Evolutionary conservation across 306 rosid species (phyloP).

Genomic region (Begonia fuchsioides): DNA sequence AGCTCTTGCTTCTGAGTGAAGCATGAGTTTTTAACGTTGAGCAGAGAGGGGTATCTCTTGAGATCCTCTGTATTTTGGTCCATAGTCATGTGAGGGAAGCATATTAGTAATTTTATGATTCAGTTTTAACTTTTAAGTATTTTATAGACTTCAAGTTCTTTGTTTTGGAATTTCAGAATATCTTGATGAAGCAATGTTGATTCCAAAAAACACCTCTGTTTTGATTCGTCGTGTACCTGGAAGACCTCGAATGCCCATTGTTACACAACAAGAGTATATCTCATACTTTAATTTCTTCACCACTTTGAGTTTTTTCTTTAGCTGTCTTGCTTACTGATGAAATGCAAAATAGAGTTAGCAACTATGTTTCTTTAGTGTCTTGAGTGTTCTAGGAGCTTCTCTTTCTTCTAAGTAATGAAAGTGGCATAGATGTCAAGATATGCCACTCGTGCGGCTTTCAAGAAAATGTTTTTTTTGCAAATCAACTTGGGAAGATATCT

Average conservation of each 20-base stretch:
- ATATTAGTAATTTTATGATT: background rate
- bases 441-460: no score
- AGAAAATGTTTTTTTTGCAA: no score
- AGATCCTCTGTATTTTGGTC: background rate
- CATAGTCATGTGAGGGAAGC: background rate
- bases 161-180: slow-evolving; percentile 94
- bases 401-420: no score
- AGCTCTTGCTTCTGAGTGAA: background rate
- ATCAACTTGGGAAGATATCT: background rate
- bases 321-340: background rate
- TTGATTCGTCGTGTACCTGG: slow-evolving; percentile 99
- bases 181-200: slow-evolving; percentile 95
- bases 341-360: no score
- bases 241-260: slow-evolving; percentile 92
- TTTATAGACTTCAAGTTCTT: slow-evolving; percentile 51
- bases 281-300: slow-evolving; percentile 36
- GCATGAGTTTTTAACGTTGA: slow-evolving; percentile 7
- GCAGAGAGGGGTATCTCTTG: no score
- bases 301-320: slow-evolving; percentile 4
- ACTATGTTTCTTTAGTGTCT: no score
- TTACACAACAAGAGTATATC: slow-evolving; percentile 81
- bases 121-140: slow-evolving; percentile 23
- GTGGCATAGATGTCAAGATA: no score
- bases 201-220: slow-evolving; percentile 98
- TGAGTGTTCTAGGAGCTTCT: no score